Percentiles rank a stretch among this genome's conserved stretches.
phyloP scores from a whole-genome alignment of 495 filamentous ascomycete genomes.

The Penicillium flavigenum region DNA sequence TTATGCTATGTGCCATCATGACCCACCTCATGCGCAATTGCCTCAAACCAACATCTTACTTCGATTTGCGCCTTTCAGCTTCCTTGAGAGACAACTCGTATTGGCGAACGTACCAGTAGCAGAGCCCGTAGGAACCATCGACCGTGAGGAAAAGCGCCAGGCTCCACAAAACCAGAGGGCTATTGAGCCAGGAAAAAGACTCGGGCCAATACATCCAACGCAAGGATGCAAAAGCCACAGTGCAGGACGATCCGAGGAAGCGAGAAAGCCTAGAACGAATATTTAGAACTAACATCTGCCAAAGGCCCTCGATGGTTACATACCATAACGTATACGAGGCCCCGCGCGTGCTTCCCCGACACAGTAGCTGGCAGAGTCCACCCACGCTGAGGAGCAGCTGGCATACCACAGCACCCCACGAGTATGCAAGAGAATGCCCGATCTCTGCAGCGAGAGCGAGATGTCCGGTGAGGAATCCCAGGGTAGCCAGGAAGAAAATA shows the following conservation, averaged over 20 bases:
- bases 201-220: slow-evolving; percentile 10
- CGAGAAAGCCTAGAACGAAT: slow-evolving; percentile 5
- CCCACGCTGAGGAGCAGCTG: slow-evolving; percentile 15
- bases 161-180: neutral
- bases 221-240: neutral
- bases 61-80: neutral
- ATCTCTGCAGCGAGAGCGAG: slow-evolving; percentile 13
- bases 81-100: neutral
- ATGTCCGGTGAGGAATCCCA: slow-evolving; percentile 9
- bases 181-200: slow-evolving; percentile 4
- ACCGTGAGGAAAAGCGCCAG: neutral
- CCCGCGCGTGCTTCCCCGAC: slow-evolving; percentile 13
- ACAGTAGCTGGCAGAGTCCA: slow-evolving; percentile 12
- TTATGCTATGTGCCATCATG: slow-evolving; percentile 3
- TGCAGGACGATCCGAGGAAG: slow-evolving; percentile 3
- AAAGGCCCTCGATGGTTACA: neutral
- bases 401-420: slow-evolving; percentile 9
- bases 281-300: neutral
- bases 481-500: slow-evolving; percentile 8
- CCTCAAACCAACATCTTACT: slow-evolving; percentile 1
- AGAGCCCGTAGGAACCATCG: neutral
- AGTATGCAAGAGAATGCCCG: slow-evolving; percentile 9
- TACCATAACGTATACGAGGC: slow-evolving; percentile 18
- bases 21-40: slow-evolving; percentile 2
- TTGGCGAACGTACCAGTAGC: slow-evolving; percentile 3